Base-by-base conservation (phyloP, 441 rosid genomes). In the Arabidopsis hybrid region DNA sequence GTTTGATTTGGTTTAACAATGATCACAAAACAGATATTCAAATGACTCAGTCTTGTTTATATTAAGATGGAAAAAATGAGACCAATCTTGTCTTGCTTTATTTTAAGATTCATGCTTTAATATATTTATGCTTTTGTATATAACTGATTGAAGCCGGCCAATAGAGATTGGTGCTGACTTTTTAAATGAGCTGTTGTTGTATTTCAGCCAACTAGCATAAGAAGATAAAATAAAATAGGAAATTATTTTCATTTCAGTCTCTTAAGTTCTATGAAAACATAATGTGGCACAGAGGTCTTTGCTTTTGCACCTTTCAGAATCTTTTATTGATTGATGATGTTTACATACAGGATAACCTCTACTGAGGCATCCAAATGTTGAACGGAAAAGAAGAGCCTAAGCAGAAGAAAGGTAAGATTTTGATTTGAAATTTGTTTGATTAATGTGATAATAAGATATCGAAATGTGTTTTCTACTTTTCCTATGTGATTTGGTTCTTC, bases 121-220 rank as follows among this genome's bases (percentile, higher is more conserved):
- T 40, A 53, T 65, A 64, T 70, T 16, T 57, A 38, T 70, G 21
- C 52, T 34, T 51, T 60, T 61, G 56, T 69, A 6, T 61, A 45
- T 60, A 12, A 65, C 45, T 77, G 52, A 60, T 77, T 71, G 38
- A 52, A 66, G 76, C 73, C 80, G 80, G 80, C 80, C 57, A 52
- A 65, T 4, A 76, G 56, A 8, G 67, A 40, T 64, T 58, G 35
- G 14, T 66, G 77, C 16, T 66, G 77, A 60, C 72, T 59, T 65
- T 38, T 71, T 34, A 52, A n/a, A 65, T 71, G 50, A 77, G 80
- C 61, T 65, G 76, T 60, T 73, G 39, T 38, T 71, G 45, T 65
- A 1, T 71, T 29, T 77, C 51, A 57, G 50, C 76, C 80, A 69
- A 65, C 72, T 50, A 70, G 13, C 56, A 65, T 36, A 32, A 36